Evolutionary conservation across 192 early-diverging fungal species (phyloP), one percentile per base, ranked within the genome.

Genomic region (Coemansia biformis): DNA sequence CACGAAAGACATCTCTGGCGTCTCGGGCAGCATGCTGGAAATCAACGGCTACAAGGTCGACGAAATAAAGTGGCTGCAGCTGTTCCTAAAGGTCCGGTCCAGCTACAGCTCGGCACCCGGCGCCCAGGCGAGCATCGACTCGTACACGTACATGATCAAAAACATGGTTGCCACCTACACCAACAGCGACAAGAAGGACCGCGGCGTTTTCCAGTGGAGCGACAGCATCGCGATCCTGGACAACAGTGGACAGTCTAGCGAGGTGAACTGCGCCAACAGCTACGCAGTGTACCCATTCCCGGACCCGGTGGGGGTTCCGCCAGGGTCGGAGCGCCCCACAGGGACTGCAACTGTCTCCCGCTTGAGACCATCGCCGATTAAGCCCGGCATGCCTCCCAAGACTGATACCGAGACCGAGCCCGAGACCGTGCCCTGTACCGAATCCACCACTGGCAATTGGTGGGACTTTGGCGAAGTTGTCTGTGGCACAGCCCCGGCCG

Each of bases 61-160:
- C 33, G 63, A 73, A n/a, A 26, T 59, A 21, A 56, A 37, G 14
- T 77, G 63, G 63, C 51, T 80, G 4, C 49, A 43, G 10, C 26
- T 17, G 46, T 78, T 78, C 45, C 18, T 80, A 12, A 18, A 22
- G 26, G 26, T 41, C 31, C 32, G 46, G 26, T 32, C 45, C 10
- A 13, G 17, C 5, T 48, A 48, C 34, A 28, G 16, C 30, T 14
- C 17, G 18, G 46, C 22, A 0, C 45, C 17, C n/a, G 54, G 46
- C 15, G 29, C 45, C 32, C 33, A 42, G 34, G 46, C 31, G 5
- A 57, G 46, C 23, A 47, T 48, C 3, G 32, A 47, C 13, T 48
- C 54, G 0, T 57, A 57, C 17, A 48, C 33, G 7, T 48, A 48
- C 15, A 57, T 57, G 29, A 48, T 48, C 34, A 43, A 36, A 23